phyloP scores from a whole-genome alignment of 116 monocot genomes.

The Trichopus zeylanicus region DNA sequence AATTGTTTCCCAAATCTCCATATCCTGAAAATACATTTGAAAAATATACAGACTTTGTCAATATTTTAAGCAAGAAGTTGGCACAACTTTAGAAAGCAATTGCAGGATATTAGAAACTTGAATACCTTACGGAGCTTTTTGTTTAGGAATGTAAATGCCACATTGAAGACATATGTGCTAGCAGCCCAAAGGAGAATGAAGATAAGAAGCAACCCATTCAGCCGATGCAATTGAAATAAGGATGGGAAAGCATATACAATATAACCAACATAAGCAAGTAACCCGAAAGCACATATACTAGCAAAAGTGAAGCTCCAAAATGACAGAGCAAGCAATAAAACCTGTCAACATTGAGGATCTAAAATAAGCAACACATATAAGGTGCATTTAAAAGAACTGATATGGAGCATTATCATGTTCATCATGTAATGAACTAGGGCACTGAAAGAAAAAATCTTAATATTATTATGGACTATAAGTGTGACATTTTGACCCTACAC shows the following conservation, averaged over 20 bases:
- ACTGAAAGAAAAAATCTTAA: no score
- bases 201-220: slow-evolving; percentile 89
- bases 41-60: background rate
- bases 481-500: no score
- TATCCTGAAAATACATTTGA: slow-evolving; percentile 55
- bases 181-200: slow-evolving; percentile 97
- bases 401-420: no score
- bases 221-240: slow-evolving; percentile 73
- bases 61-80: background rate
- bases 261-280: slow-evolving; percentile 91
- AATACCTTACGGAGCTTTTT: slow-evolving; percentile 80
- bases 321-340: slow-evolving; percentile 78
- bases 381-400: background rate
- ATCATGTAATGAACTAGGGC: no score
- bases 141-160: slow-evolving; percentile 86
- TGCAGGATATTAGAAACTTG: background rate
- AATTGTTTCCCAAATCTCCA: slow-evolving; percentile 97
- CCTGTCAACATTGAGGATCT: slow-evolving; percentile 44
- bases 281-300: slow-evolving; percentile 89
- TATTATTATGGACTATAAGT: no score
- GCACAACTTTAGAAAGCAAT: background rate
- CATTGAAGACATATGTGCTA: slow-evolving; percentile 91
- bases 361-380: slow-evolving; percentile 16
- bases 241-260: slow-evolving; percentile 88
- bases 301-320: slow-evolving; percentile 95